Evolutionary conservation across 495 filamentous ascomycete genomes (phyloP).

Genomic region (Aspergillus asperescens): DNA sequence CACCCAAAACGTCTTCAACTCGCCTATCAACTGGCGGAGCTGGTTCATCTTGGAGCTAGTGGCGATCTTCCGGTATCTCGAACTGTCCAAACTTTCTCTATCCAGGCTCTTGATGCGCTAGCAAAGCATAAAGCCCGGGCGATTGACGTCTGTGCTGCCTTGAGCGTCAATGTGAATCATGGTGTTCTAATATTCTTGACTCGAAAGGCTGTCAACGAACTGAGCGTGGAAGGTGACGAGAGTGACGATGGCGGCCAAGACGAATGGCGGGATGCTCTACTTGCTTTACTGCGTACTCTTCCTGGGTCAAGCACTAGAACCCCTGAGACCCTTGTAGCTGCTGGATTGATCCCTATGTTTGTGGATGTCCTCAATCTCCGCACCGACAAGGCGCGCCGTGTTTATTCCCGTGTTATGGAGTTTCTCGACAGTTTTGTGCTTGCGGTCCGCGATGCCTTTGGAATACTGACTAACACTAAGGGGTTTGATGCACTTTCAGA

Average conservation of each 20-base stretch:
- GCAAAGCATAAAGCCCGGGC: slow-evolving; percentile 70
- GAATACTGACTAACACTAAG: slow-evolving; percentile 67
- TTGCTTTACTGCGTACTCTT: slow-evolving; percentile 73
- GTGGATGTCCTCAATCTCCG: slow-evolving; percentile 84
- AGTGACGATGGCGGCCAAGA: slow-evolving; percentile 59
- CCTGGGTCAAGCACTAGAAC: slow-evolving; percentile 62
- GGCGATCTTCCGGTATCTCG: slow-evolving; percentile 62
- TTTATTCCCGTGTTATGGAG: slow-evolving; percentile 70
- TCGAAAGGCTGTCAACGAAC: slow-evolving; percentile 78
- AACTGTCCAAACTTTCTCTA: slow-evolving; percentile 74
- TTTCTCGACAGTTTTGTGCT: slow-evolving; percentile 87
- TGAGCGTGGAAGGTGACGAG: slow-evolving; percentile 55
- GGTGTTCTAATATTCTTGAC: slow-evolving; percentile 93
- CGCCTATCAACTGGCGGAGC: slow-evolving; percentile 83
- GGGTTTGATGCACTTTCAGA: slow-evolving; percentile 84
- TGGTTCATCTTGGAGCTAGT: slow-evolving; percentile 71
- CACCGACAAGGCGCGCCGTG: slow-evolving; percentile 73
- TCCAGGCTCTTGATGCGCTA: slow-evolving; percentile 75
- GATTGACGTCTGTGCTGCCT: slow-evolving; percentile 73
- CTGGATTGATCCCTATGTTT: slow-evolving; percentile 81
- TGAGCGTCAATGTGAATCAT: slow-evolving; percentile 92
- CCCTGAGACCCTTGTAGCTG: slow-evolving; percentile 69
- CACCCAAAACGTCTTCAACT: slow-evolving; percentile 86
- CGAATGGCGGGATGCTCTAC: slow-evolving; percentile 84
- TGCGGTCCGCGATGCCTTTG: slow-evolving; percentile 72